Evolutionary conservation across 2,329 filamentous ascomycete species (phyloP).

Genomic region (Blastomyces silverae): DNA sequence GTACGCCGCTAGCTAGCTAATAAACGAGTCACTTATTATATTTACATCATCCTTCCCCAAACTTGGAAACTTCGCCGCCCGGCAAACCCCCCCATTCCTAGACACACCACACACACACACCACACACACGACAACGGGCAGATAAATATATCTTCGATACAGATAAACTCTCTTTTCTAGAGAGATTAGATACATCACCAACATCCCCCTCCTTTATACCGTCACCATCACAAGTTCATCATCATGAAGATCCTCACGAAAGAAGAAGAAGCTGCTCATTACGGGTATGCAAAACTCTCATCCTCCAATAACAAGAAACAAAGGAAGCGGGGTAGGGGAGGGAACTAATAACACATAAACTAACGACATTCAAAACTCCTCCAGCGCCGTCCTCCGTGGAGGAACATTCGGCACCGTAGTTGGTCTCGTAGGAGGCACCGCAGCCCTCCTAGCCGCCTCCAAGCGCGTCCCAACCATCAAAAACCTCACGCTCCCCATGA

Average conservation of each 20-base stretch:
- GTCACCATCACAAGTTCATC: constrained; percentile 23
- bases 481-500: constrained; percentile 78
- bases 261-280: constrained; percentile 85
- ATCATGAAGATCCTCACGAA: constrained; percentile 92
- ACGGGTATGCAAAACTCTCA: constrained; percentile 49
- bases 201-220: not conserved
- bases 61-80: too few relatives aligned
- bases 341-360: too few relatives aligned
- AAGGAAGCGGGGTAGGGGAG: too few relatives aligned
- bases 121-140: too few relatives aligned
- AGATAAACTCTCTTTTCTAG: too few relatives aligned
- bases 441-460: constrained; percentile 61
- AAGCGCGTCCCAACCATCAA: constrained; percentile 71
- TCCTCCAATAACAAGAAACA: not conserved
- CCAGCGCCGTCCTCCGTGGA: constrained; percentile 66
- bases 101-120: too few relatives aligned
- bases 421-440: constrained; percentile 60
- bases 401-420: constrained; percentile 64
- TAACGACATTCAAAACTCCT: not conserved
- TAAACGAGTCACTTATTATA: too few relatives aligned
- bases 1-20: too few relatives aligned
- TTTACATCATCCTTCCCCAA: too few relatives aligned
- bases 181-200: not conserved
- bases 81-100: too few relatives aligned
- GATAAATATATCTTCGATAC: too few relatives aligned